These are phyloP conservation scores for Capsicum baccatum DNA, from an alignment of 257 asterid genomes.

Conservation along the genomic window DNA sequence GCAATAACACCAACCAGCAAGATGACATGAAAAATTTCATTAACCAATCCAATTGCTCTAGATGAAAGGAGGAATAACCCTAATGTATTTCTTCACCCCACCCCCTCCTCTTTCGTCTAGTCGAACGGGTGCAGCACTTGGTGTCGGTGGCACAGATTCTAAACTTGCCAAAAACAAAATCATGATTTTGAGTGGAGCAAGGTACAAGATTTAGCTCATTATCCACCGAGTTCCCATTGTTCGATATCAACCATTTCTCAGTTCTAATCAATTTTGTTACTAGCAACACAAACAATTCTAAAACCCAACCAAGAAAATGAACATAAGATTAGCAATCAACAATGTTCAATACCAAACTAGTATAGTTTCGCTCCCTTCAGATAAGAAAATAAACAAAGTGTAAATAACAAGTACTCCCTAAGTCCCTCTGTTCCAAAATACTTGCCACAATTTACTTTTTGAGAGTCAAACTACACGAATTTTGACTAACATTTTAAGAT, in stretches of 20 bases:
- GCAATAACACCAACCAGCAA: background rate
- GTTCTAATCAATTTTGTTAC: background rate
- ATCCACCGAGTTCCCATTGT: background rate
- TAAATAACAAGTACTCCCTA: background rate
- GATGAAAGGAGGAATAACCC: background rate
- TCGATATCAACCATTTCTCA: background rate
- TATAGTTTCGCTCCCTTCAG: background rate
- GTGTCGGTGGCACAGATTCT: background rate
- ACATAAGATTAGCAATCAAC: background rate
- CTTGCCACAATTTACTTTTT: too few relatives aligned
- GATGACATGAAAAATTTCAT: background rate
- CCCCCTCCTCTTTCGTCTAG: background rate
- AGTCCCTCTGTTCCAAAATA: too few relatives aligned
- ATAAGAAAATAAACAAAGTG: background rate
- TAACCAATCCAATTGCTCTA: background rate
- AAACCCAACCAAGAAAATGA: background rate
- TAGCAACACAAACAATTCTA: background rate
- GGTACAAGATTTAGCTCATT: background rate
- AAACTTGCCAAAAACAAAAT: background rate
- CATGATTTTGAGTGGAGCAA: background rate
- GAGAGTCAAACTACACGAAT: too few relatives aligned
- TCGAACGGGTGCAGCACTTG: background rate
- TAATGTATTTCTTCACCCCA: background rate
- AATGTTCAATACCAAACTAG: slow-evolving; percentile 18
- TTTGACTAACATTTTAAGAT: too few relatives aligned